Base-by-base conservation (phyloP, 495 filamentous ascomycete genomes). In the Aspergillus cavernicola region DNA sequence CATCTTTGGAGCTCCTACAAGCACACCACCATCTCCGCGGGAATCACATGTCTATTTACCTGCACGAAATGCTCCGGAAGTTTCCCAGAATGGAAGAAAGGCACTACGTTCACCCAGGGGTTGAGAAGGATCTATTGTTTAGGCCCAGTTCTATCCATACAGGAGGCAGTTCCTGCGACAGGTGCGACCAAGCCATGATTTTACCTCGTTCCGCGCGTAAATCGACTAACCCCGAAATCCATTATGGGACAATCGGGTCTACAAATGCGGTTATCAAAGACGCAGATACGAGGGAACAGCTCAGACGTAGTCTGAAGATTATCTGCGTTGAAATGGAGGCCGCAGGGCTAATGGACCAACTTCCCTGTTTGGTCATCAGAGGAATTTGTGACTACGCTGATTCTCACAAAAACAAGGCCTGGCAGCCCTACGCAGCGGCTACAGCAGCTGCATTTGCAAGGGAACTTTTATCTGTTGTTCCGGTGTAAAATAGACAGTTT, bases 261-360 rank as follows among this genome's bases (percentile, higher is more conserved):
- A 49, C 29, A 15, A 54, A 64, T 19, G 37, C 31, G 41, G 58
- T 64, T 0, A 54, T 64, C 8, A 56, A 52, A 26, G 11, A 55
- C 46, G 58, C 33, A 3, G 11, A 15, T 18, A 46, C 20, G 0
- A 18, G 61, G 31, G 52, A 58, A 20, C 23, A 18, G 16, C 18
- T 74, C n/a, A 39, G 31, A 33, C 20, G 19, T 37, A 19, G 61
- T 16, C 19, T 50, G 0, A 36, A 57, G 16, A 54, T 76, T 19
- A 44, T 76, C 0, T 76, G 67, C 41, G 71, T 79, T 40, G 73
- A 78, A 47, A 79, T 74, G 68, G 75, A 80, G 49, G 67, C 70
- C 24, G 9, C 24, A 28, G 75, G 75, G 2, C 31, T 77, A 7
- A 65, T 69, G 59, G 48, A 59, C 20, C 37, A 18, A 7, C 36